A percentile compares a stretch with the other conserved stretches of the same genome.
Evolutionary conservation across 2,329 filamentous ascomycete species (phyloP).

Genomic region (Cladosporium halotolerans): DNA sequence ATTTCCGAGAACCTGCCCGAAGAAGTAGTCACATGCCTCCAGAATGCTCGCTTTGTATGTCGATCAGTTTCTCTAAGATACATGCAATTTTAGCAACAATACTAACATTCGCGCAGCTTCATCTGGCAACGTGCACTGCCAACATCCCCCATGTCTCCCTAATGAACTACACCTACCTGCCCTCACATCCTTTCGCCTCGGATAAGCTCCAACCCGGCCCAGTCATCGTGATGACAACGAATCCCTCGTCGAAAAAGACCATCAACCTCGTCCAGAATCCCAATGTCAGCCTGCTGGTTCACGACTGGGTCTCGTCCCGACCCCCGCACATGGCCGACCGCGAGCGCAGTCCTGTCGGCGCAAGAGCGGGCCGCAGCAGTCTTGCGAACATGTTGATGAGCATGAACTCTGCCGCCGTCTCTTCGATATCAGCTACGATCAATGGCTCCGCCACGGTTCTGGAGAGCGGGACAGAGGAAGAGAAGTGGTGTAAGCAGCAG

Average conservation of each 20-base stretch:
- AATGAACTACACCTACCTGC: constrained; percentile 99
- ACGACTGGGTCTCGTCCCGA: constrained; percentile 94
- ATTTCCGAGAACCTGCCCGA: constrained; percentile 64
- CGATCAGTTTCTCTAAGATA: not conserved
- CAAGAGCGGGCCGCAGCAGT: constrained; percentile 54
- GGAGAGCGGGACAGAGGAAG: constrained; percentile 68
- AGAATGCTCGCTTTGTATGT: constrained; percentile 87
- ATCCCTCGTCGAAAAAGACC: constrained; percentile 70
- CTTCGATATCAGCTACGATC: constrained; percentile 86
- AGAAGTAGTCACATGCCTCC: constrained; percentile 83
- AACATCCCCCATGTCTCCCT: constrained; percentile 86
- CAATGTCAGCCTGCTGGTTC: constrained; percentile 86
- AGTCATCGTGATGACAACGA: constrained; percentile 86
- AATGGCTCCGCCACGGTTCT: constrained; percentile 78
- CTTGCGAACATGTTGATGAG: constrained; percentile 80
- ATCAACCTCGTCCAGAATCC: constrained; percentile 78
- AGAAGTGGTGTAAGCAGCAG: constrained; percentile 71
- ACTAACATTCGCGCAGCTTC: constrained; percentile 55
- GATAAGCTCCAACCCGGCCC: constrained; percentile 27
- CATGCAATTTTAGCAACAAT: not conserved
- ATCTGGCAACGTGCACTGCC: constrained; percentile 82
- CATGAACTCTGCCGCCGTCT: constrained; percentile 82
- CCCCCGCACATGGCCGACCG: constrained; percentile 56
- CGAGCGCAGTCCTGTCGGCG: constrained; percentile 55
- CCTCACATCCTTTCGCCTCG: constrained; percentile 33